Evolutionary conservation across 2,329 filamentous ascomycete species (phyloP), one percentile per base, ranked within the genome.

Genomic region (Pseudocercospora eumusae): DNA sequence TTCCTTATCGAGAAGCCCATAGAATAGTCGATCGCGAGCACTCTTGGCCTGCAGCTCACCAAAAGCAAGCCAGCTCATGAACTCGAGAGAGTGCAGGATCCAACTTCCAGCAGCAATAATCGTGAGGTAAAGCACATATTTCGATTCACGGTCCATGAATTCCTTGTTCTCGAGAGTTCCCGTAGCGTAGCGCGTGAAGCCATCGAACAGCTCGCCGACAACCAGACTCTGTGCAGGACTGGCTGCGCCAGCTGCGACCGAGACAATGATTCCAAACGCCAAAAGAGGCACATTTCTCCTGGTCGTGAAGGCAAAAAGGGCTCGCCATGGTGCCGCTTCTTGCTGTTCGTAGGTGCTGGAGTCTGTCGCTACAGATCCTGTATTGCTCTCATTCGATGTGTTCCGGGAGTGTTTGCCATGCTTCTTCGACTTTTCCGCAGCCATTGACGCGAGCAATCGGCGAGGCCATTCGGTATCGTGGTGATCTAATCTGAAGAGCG

Each of bases 1-100:
- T 11, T 93, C 86, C 71, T 88, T 91, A 5, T 79, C 76, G n/a
- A 96, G 73, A 36, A 98, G 78, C 1, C 83, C 83, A 1, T 78
- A 69, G 71, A 96, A 96, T 2, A 95, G 76, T 4, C 77, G 79
- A 15, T 82, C 79, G 4, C 92, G 84, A 6, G 86, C 87, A 52
- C 77, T 84, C 31, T 83, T 84, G 0, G 89, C 91, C 67, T 96
- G 91, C 1, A 91, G 70, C 75, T 97, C 93, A 13, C 93, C 91
- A 74, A 95, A 95, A 0, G 84, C 73, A 28, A 93, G 80, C 87
- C 93, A 97, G 0, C 85, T 75, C 1, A 82, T 81, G 69, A 92
- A 88, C 68, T 91, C 89, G 1, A 82, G 72, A 2, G 84, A 83
- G 67, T 90, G 88, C 15, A 88, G 76, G 0, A 92, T 50, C 86